A percentile compares a stretch with the other conserved stretches of the same genome.
Evolutionary conservation across 2,329 filamentous ascomycete species (phyloP).

Genomic region (Talaromyces sp.): DNA sequence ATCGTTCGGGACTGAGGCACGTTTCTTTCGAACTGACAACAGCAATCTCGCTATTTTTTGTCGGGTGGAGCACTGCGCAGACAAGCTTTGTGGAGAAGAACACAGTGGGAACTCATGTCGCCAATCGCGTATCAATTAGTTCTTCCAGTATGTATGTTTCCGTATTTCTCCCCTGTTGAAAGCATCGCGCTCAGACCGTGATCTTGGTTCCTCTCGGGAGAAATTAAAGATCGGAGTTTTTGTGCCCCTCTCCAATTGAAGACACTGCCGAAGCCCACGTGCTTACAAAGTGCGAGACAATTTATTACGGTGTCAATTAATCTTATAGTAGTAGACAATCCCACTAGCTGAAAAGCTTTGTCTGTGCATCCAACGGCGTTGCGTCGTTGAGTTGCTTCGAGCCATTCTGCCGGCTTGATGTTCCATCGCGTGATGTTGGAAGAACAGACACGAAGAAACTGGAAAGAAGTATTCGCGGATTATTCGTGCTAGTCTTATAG

Average conservation of each 20-base stretch:
- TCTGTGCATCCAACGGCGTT: background rate
- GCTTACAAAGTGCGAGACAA: background rate
- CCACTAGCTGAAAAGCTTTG: background rate
- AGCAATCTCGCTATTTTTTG: background rate
- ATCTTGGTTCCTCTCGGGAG: no score
- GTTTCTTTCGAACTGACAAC: background rate
- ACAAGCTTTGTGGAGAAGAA: background rate
- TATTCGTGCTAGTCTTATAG: background rate
- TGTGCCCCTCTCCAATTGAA: background rate
- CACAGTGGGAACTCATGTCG: background rate
- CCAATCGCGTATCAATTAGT: background rate
- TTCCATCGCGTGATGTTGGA: background rate
- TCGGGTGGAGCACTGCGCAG: background rate
- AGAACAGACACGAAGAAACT: background rate
- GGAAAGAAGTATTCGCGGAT: background rate
- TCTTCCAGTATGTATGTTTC: no score
- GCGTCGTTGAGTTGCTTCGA: background rate
- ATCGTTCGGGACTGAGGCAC: background rate
- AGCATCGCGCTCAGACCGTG: background rate
- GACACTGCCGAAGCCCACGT: background rate
- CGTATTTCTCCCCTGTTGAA: background rate
- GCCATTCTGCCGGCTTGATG: background rate
- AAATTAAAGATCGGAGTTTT: no score
- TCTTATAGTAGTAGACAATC: background rate
- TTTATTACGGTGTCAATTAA: background rate